A percentile compares a stretch with the other conserved stretches of the same genome.
Evolutionary conservation across 176 grass and related monocot genomes (phyloP).

Genomic region (Carex littledalei): DNA sequence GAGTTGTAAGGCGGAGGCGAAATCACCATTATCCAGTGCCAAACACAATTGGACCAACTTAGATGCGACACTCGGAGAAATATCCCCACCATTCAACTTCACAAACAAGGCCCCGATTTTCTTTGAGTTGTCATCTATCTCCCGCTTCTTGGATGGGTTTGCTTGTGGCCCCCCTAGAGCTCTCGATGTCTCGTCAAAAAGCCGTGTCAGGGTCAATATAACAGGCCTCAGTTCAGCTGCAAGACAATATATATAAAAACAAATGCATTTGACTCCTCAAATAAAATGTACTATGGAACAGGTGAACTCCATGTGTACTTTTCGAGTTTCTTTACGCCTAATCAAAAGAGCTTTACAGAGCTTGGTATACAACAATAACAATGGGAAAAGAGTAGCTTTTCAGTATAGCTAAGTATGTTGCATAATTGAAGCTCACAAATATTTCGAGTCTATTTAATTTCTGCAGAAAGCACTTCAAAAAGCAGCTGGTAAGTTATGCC

Average conservation of each 20-base stretch:
- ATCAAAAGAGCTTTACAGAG: neutral
- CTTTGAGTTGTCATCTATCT: conserved; percentile 95
- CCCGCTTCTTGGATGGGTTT: conserved; percentile 68
- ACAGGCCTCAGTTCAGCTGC: conserved; percentile 80
- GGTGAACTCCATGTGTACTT: neutral
- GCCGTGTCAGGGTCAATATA: conserved; percentile 66
- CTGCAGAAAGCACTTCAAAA: neutral
- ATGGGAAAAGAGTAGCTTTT: neutral
- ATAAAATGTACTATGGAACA: neutral
- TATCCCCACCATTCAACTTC: conserved; percentile 83
- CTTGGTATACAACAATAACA: neutral
- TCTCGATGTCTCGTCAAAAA: conserved; percentile 87
- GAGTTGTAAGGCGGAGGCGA: conserved; percentile 64
- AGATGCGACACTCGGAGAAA: conserved; percentile 84
- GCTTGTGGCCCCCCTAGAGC: conserved; percentile 59
- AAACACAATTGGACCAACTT: conserved; percentile 81
- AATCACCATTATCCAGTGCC: conserved; percentile 69
- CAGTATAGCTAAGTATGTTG: neutral
- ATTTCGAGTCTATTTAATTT: neutral
- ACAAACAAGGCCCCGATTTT: conserved; percentile 86
- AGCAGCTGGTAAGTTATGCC: neutral
- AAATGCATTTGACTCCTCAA: neutral
- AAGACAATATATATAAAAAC: conserved; percentile 24
- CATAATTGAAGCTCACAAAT: neutral
- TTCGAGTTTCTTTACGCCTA: neutral